These are phyloP conservation scores for Venturia effusa DNA, from an alignment of 2,329 filamentous ascomycete genomes.

Conservation along the genomic window DNA sequence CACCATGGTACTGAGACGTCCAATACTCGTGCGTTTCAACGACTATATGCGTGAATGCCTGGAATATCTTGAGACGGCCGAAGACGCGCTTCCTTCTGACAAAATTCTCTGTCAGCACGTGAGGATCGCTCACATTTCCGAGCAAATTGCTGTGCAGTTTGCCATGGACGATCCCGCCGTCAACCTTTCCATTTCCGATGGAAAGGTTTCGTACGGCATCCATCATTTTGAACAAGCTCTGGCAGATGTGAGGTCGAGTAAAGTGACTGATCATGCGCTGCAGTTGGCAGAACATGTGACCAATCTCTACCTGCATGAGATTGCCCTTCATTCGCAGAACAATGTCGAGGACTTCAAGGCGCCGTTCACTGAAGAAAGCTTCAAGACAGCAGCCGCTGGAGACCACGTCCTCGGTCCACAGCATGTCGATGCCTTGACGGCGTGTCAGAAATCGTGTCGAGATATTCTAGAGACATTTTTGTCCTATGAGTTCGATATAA, in stretches of 20 bases:
- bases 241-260: slow-evolving; percentile 13
- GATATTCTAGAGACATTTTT: slow-evolving; percentile 39
- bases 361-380: slow-evolving; percentile 31
- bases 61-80: slow-evolving; percentile 44
- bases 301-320: slow-evolving; percentile 39
- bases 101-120: slow-evolving; percentile 45
- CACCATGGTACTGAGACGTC: slow-evolving; percentile 47
- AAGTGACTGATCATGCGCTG: slow-evolving; percentile 8
- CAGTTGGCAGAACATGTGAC: slow-evolving; percentile 36
- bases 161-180: slow-evolving; percentile 44
- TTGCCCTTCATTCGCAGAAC: slow-evolving; percentile 34
- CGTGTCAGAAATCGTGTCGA: slow-evolving; percentile 35
- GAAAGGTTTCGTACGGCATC: slow-evolving; percentile 43
- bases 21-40: slow-evolving; percentile 49
- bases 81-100: slow-evolving; percentile 47
- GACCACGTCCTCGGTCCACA: slow-evolving; percentile 34
- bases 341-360: slow-evolving; percentile 34
- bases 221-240: slow-evolving; percentile 45
- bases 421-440: slow-evolving; percentile 36
- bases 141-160: slow-evolving; percentile 46
- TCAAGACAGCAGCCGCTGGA: slow-evolving; percentile 25
- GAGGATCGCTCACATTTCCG: slow-evolving; percentile 46
- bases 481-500: slow-evolving; percentile 33
- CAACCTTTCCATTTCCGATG: slow-evolving; percentile 42
- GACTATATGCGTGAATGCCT: slow-evolving; percentile 52